Evolutionary conservation across 2,329 filamentous ascomycete species (phyloP).

Genomic region (Sphaerulina populicola): DNA sequence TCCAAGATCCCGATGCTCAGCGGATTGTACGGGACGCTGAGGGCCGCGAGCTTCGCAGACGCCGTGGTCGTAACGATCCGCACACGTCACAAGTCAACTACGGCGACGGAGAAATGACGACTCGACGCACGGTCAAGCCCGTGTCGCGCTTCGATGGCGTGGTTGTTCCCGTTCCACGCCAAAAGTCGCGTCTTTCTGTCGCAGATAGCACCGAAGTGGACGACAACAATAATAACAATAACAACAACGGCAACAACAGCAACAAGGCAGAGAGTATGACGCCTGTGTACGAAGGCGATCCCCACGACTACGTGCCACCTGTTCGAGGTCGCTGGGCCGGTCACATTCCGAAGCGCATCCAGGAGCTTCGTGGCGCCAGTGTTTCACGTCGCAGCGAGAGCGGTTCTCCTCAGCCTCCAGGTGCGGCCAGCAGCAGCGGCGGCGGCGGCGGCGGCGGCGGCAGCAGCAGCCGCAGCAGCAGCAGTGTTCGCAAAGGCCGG

Average conservation of each 20-base stretch:
- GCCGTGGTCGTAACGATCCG: constrained; percentile 26
- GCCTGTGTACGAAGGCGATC: constrained; percentile 12
- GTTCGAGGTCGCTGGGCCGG: constrained; percentile 26
- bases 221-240: not conserved
- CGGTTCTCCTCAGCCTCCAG: constrained; percentile 13
- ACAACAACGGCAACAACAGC: constrained; percentile 3
- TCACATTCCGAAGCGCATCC: constrained; percentile 38
- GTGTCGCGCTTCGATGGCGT: constrained; percentile 29
- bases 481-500: constrained; percentile 29
- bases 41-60: constrained; percentile 42
- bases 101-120: constrained; percentile 25
- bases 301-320: constrained; percentile 21
- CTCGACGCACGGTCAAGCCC: constrained; percentile 23
- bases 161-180: constrained; percentile 21
- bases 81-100: constrained; percentile 25
- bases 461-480: constrained; percentile 7
- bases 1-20: constrained; percentile 51
- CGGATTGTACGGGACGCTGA: constrained; percentile 39
- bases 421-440: constrained; percentile 3
- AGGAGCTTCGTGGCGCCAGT: constrained; percentile 40
- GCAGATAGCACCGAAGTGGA: constrained; percentile 11
- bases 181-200: constrained; percentile 19
- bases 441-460: too few species aligned
- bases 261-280: constrained; percentile 18
- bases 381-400: constrained; percentile 19